Percentiles rank a stretch among this genome's conserved stretches.
These are phyloP conservation scores for Davidsoniella australis DNA, from an alignment of 2,329 filamentous ascomycete species.

Conservation along the genomic window DNA sequence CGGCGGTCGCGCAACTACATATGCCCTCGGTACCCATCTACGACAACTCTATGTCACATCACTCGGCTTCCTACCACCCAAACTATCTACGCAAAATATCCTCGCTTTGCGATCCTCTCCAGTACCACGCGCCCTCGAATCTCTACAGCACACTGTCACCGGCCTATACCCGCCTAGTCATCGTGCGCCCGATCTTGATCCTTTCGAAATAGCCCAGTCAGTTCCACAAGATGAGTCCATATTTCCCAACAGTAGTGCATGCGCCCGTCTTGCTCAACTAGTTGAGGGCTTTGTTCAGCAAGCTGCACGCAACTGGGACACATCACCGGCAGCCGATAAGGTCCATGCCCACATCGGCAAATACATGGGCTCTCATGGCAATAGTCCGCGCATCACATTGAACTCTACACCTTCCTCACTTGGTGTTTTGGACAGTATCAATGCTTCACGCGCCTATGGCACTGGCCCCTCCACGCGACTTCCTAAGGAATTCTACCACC, in stretches of 20 bases:
- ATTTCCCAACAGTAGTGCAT: conserved; percentile 61
- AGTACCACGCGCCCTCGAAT: conserved; percentile 60
- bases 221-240: conserved; percentile 56
- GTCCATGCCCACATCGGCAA: conserved; percentile 60
- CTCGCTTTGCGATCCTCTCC: conserved; percentile 61
- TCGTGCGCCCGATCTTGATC: conserved; percentile 31
- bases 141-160: conserved; percentile 56
- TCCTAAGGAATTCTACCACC: conserved; percentile 75
- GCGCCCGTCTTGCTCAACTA: conserved; percentile 54
- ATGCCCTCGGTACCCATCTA: conserved; percentile 48
- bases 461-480: conserved; percentile 48
- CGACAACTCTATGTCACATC: conserved; percentile 59
- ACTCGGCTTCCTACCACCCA: conserved; percentile 50
- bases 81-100: conserved; percentile 29
- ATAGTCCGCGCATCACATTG: conserved; percentile 52
- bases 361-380: conserved; percentile 48
- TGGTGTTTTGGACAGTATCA: conserved; percentile 89
- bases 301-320: conserved; percentile 57
- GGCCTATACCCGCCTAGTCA: conserved; percentile 51
- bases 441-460: conserved; percentile 73
- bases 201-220: conserved; percentile 28
- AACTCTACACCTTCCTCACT: conserved; percentile 46
- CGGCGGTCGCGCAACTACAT: conserved; percentile 54
- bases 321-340: conserved; percentile 65
- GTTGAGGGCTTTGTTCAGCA: conserved; percentile 54